Evolutionary conservation across 2,329 filamentous ascomycete species (phyloP).

Genomic region (Orbilia brochopaga): DNA sequence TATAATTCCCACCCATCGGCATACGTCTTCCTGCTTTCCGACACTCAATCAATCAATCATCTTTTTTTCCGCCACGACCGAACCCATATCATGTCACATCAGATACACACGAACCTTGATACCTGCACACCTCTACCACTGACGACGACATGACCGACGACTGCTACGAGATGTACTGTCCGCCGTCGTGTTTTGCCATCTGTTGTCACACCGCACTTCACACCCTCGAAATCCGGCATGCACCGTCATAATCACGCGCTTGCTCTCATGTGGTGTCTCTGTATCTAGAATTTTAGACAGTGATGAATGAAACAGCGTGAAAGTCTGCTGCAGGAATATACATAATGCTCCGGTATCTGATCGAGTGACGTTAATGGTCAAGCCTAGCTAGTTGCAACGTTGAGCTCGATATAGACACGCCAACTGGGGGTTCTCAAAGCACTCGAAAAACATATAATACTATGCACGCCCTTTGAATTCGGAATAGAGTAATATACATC

Average conservation of each 20-base stretch:
- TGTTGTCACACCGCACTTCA: slow-evolving; percentile 12
- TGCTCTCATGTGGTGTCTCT: slow-evolving; percentile 30
- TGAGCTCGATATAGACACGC: too few relatives aligned
- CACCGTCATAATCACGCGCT: slow-evolving; percentile 25
- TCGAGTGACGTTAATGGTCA: too few relatives aligned
- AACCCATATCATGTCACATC: neutral
- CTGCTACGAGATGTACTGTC: slow-evolving; percentile 15
- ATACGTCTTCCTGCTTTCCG: neutral
- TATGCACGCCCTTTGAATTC: too few relatives aligned
- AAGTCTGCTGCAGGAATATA: neutral
- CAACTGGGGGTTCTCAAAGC: too few relatives aligned
- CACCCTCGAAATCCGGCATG: slow-evolving; percentile 1
- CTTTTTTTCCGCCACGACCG: slow-evolving; percentile 14
- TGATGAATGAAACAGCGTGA: slow-evolving; percentile 47
- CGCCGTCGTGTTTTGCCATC: neutral
- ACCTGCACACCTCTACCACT: slow-evolving; percentile 12
- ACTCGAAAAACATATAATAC: too few relatives aligned
- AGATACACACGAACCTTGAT: slow-evolving; percentile 5
- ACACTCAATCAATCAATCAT: slow-evolving; percentile 22
- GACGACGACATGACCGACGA: neutral
- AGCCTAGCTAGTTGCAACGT: too few relatives aligned
- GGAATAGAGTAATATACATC: too few relatives aligned
- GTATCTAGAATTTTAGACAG: slow-evolving; percentile 51
- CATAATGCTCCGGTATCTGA: too few relatives aligned
- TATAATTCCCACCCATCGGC: slow-evolving; percentile 41